These are phyloP conservation scores for Erigeron philadelphicus DNA, from an alignment of 140 eudicot species.

Conservation along the genomic window DNA sequence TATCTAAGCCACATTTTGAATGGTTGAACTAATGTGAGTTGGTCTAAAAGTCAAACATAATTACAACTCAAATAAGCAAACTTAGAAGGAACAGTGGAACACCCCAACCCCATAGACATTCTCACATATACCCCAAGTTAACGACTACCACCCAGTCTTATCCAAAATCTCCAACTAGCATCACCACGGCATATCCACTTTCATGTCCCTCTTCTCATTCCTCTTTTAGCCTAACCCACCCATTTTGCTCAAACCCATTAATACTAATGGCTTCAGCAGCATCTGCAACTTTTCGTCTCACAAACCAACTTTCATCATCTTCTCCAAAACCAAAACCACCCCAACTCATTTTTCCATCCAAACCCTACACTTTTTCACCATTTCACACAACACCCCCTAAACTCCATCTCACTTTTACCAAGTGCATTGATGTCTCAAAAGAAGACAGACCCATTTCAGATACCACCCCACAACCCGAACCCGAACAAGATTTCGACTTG, in stretches of 20 bases:
- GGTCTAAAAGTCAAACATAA: too few relatives aligned
- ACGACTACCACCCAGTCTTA: conserved; percentile 37
- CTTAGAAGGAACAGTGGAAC: too few relatives aligned
- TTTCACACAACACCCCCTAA: conserved; percentile 31
- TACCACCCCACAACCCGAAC: conserved; percentile 18
- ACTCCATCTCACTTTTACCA: conserved; percentile 37
- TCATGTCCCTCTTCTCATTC: conserved; percentile 26
- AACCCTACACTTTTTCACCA: conserved; percentile 32
- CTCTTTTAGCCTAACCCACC: too few relatives aligned
- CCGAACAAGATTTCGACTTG: conserved; percentile 13
- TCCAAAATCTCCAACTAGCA: conserved; percentile 27
- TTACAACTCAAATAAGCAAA: too few relatives aligned
- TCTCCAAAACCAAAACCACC: conserved; percentile 31
- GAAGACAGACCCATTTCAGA: conserved; percentile 62
- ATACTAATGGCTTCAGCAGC: conserved; percentile 56
- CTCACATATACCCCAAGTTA: neutral
- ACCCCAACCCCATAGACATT: neutral
- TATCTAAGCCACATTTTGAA: too few relatives aligned
- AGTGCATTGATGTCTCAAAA: conserved; percentile 64
- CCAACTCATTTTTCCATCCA: conserved; percentile 31
- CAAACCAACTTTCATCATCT: conserved; percentile 34
- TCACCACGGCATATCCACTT: conserved; percentile 34
- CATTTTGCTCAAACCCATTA: too few relatives aligned
- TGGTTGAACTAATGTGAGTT: too few relatives aligned
- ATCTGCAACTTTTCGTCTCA: conserved; percentile 49